phyloP scores from a whole-genome alignment of 2,329 filamentous ascomycete genomes.

The Neofusicoccum parvum region DNA sequence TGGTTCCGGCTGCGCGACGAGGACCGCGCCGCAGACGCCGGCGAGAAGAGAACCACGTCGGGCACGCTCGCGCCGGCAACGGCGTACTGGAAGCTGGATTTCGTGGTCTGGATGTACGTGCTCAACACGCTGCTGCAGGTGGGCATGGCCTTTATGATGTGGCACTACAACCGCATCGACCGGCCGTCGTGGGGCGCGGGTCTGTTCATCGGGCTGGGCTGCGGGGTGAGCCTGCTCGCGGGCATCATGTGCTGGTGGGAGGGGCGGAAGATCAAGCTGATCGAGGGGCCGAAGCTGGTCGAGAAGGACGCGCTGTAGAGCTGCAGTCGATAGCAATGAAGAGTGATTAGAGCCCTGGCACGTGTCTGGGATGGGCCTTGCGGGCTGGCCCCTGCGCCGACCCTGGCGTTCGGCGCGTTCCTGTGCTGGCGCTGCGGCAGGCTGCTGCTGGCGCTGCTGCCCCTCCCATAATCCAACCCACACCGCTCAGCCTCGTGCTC shows the following conservation, averaged over 20 bases:
- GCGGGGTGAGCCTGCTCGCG: constrained; percentile 51
- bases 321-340: neutral
- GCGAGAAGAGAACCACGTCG: constrained; percentile 55
- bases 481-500: neutral
- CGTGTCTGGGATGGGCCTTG: too few species aligned
- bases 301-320: neutral
- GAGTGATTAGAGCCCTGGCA: neutral
- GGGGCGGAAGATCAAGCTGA: constrained; percentile 5
- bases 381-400: neutral
- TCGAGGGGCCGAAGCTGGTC: constrained; percentile 12
- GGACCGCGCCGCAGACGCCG: constrained; percentile 23
- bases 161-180: constrained; percentile 70
- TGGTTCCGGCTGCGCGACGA: constrained; percentile 69
- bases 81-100: constrained; percentile 73
- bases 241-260: constrained; percentile 11
- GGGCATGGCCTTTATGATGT: constrained; percentile 80
- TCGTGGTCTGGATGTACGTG: constrained; percentile 77
- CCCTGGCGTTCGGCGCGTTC: neutral
- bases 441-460: too few species aligned
- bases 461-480: neutral
- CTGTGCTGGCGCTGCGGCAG: too few species aligned
- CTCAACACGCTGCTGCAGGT: constrained; percentile 78
- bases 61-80: constrained; percentile 70
- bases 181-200: constrained; percentile 79
- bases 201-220: constrained; percentile 74